Evolutionary conservation across 371 early-diverging fungal species (phyloP).

Genomic region (Mucor circinelloides): DNA sequence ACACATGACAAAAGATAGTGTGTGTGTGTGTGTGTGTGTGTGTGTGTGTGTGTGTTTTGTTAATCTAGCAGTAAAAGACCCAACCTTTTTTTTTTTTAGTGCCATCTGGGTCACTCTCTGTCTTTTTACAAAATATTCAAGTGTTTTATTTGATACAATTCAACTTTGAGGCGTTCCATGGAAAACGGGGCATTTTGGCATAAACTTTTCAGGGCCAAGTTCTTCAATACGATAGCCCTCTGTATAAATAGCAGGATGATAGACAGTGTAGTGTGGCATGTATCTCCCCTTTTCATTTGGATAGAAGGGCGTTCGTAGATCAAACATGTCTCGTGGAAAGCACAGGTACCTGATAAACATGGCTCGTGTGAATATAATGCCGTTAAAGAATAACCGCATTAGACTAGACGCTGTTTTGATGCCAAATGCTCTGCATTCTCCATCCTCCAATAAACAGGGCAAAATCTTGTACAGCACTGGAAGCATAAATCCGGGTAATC

Average conservation of each 20-base stretch:
- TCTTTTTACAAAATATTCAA: too few species aligned
- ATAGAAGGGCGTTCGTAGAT: slow-evolving; percentile 30
- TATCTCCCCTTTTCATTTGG: slow-evolving; percentile 26
- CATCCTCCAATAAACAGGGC: slow-evolving; percentile 25
- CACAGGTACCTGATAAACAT: slow-evolving; percentile 25
- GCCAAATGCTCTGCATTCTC: slow-evolving; percentile 27
- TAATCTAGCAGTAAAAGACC: neutral
- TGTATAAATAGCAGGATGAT: slow-evolving; percentile 21
- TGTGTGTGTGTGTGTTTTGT: neutral
- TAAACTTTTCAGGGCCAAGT: slow-evolving; percentile 31
- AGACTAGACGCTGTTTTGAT: slow-evolving; percentile 6
- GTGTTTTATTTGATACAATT: neutral
- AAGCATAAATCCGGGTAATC: slow-evolving; percentile 19
- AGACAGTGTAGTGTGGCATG: slow-evolving; percentile 27
- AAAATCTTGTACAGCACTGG: slow-evolving; percentile 20
- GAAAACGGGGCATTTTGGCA: slow-evolving; percentile 30
- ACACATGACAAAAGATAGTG: neutral
- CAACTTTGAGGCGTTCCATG: slow-evolving; percentile 4
- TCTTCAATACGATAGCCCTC: slow-evolving; percentile 30
- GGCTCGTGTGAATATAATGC: slow-evolving; percentile 11
- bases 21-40: neutral
- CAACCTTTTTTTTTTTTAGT: neutral
- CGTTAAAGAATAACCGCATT: slow-evolving; percentile 8
- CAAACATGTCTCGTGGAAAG: slow-evolving; percentile 17
- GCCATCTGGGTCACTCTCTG: neutral